Percentiles rank a stretch among this genome's conserved stretches.
Evolutionary conservation across 192 early-diverging fungal species (phyloP).

Genomic region (Spinellus fusiger): DNA sequence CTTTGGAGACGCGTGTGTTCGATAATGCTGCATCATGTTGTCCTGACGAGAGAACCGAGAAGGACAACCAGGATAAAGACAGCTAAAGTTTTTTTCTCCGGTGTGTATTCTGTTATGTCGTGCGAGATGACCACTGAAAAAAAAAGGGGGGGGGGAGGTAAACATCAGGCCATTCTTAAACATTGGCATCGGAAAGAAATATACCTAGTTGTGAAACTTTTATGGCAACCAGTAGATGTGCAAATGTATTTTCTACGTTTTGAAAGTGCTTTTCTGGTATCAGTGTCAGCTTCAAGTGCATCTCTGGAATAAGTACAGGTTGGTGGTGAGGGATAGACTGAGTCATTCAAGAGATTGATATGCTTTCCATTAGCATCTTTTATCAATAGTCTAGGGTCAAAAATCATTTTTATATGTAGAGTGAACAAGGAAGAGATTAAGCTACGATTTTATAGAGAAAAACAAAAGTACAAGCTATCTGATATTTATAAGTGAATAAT

Average conservation of each 20-base stretch:
- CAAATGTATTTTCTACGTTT: conserved; percentile 64
- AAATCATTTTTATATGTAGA: not conserved
- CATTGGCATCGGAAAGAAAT: not conserved
- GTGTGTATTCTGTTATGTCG: conserved; percentile 80
- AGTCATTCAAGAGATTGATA: conserved; percentile 47
- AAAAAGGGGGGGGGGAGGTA: not conserved
- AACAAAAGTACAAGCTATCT: conserved; percentile 15
- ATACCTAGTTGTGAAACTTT: conserved; percentile 74
- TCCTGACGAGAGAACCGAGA: conserved; percentile 77
- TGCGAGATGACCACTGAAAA: conserved; percentile 66
- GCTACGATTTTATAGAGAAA: not conserved
- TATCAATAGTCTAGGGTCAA: conserved; percentile 33
- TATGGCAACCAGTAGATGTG: conserved; percentile 54
- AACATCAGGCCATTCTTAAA: not conserved
- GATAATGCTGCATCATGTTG: conserved; percentile 86
- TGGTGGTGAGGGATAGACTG: not conserved
- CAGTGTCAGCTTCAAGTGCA: too few relatives aligned
- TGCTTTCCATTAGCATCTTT: conserved; percentile 46
- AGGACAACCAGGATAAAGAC: conserved; percentile 60
- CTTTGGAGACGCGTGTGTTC: conserved; percentile 67
- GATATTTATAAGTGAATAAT: too few relatives aligned
- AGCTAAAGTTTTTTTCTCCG: conserved; percentile 72
- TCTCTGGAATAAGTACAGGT: conserved; percentile 31
- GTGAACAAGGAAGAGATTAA: not conserved
- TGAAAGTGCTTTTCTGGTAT: too few relatives aligned